phyloP scores from a whole-genome alignment of 257 asterid genomes.

The Solanum verrucosum region DNA sequence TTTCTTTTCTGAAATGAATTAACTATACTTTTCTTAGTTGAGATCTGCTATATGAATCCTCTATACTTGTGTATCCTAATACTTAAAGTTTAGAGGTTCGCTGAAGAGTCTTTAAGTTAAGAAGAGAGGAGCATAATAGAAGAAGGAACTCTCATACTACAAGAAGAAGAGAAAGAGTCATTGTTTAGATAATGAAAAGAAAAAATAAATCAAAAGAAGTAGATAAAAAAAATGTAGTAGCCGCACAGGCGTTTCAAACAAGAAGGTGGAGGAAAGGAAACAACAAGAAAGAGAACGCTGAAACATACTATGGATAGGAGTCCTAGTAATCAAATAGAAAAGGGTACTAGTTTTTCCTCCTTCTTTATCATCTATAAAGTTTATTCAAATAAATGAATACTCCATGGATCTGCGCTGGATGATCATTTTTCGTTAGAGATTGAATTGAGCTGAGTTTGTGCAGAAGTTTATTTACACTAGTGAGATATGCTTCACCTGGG shows the following conservation, averaged over 20 bases:
- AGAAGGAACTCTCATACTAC: not conserved
- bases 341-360: not conserved
- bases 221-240: not conserved
- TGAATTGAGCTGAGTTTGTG: not conserved
- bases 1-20: not conserved
- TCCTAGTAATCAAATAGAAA: not conserved
- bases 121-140: not conserved
- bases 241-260: not conserved
- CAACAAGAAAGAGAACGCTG: not conserved
- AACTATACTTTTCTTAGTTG: not conserved
- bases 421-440: not conserved
- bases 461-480: not conserved
- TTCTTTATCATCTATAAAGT: not conserved
- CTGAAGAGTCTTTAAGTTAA: not conserved
- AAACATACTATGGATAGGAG: not conserved
- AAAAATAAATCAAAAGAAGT: not conserved
- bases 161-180: not conserved
- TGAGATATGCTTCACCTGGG: not conserved
- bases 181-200: not conserved
- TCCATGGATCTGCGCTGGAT: not conserved
- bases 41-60: not conserved
- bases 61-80: not conserved
- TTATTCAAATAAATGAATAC: not conserved
- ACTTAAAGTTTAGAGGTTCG: not conserved
- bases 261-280: not conserved